Conservation (phyloP, 148 eudicot species). For the Vaccinium darrowii region DNA sequence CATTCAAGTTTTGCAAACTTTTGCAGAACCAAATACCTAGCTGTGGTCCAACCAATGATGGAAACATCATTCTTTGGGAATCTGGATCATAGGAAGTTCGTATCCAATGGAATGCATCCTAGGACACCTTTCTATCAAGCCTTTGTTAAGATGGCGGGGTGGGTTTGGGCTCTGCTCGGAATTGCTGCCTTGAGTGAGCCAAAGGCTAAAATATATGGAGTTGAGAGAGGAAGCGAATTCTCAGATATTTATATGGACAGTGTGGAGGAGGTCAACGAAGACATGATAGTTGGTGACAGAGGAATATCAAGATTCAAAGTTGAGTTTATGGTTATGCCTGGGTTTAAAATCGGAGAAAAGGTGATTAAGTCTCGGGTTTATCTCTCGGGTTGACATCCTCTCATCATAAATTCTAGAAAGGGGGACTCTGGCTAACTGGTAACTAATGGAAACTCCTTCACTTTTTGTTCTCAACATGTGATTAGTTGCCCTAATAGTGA, state of each 20-base stretch:
- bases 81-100: slow-evolving; percentile 48
- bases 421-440: background rate
- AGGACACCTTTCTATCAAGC: slow-evolving; percentile 46
- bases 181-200: slow-evolving; percentile 27
- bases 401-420: background rate
- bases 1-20: slow-evolving; percentile 47
- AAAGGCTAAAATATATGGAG: slow-evolving; percentile 37
- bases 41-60: slow-evolving; percentile 51
- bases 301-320: slow-evolving; percentile 32
- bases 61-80: slow-evolving; percentile 58
- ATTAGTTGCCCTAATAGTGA: background rate
- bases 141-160: slow-evolving; percentile 49
- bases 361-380: slow-evolving; percentile 45
- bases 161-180: slow-evolving; percentile 46
- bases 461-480: background rate
- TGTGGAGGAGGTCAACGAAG: slow-evolving; percentile 32
- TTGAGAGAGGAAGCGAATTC: slow-evolving; percentile 41
- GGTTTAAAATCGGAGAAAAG: slow-evolving; percentile 40
- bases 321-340: slow-evolving; percentile 61
- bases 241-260: slow-evolving; percentile 45
- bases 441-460: background rate
- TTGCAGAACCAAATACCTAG: slow-evolving; percentile 44
- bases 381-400: slow-evolving; percentile 21
- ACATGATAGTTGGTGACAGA: slow-evolving; percentile 5
- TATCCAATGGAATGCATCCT: slow-evolving; percentile 44